These are phyloP conservation scores for Kuraishia cidri DNA, from an alignment of 805 yeast genomes.

Conservation along the genomic window DNA sequence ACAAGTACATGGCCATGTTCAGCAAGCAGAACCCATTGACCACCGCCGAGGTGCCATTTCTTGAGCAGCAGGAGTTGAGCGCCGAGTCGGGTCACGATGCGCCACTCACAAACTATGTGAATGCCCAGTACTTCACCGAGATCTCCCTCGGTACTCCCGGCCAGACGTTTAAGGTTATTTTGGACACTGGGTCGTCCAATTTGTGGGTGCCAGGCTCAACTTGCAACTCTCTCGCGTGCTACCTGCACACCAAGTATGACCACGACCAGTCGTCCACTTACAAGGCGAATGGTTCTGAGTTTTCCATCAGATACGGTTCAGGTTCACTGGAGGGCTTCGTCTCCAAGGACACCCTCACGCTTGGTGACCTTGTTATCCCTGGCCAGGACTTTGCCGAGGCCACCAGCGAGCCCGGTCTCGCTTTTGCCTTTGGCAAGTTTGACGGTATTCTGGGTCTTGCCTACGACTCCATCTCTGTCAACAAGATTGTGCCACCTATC, in stretches of 20 bases:
- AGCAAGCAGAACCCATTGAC: conserved; percentile 14
- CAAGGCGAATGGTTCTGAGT: conserved; percentile 78
- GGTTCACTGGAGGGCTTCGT: conserved; percentile 91
- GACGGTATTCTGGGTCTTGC: conserved; percentile 97
- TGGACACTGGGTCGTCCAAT: conserved; percentile 96
- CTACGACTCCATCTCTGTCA: conserved; percentile 83
- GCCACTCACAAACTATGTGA: conserved; percentile 87
- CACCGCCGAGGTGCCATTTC: conserved; percentile 32
- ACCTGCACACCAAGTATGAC: conserved; percentile 85
- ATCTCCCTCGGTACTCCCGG: conserved; percentile 89
- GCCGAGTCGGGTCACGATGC: conserved; percentile 50
- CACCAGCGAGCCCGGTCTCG: conserved; percentile 93
- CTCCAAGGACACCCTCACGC: conserved; percentile 71
- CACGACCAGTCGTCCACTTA: conserved; percentile 76
- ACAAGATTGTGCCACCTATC: conserved; percentile 87
- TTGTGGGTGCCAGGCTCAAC: conserved; percentile 92
- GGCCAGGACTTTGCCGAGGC: conserved; percentile 96
- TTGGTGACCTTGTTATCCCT: conserved; percentile 81
- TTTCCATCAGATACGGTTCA: conserved; percentile 84
- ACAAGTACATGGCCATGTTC: conserved; percentile 35
- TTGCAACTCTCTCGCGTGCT: conserved; percentile 93
- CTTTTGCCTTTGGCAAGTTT: conserved; percentile 97
- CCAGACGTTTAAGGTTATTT: conserved; percentile 85
- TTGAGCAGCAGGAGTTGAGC: conserved; percentile 11
- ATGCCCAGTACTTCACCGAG: conserved; percentile 95